Evolutionary conservation across 192 early-diverging fungal species (phyloP), one percentile per base, ranked within the genome.

Genomic region (Backusella westeae): DNA sequence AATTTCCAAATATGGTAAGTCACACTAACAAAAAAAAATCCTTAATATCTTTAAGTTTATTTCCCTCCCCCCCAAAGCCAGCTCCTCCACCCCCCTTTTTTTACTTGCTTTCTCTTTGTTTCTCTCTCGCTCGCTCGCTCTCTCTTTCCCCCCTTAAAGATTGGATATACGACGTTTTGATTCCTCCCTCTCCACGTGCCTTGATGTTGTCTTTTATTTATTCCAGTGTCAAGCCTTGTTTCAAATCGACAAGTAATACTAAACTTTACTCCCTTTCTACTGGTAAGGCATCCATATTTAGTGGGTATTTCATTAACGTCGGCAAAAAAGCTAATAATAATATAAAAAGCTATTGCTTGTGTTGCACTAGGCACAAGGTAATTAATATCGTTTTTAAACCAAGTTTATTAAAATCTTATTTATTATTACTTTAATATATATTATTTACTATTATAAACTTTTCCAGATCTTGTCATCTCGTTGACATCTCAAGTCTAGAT

Each of bases 321-420:
- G 53, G 53, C 17, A 69, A 34, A 69, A 19, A 17, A 34, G 12
- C 32, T 56, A 34, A 53, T 73, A 19, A 73, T 73, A 56, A 53
- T 7, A 26, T 41, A 38, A 53, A 29, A 65, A 79, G 78, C 68
- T 74, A 63, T 80, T 53, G 67, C 73, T 38, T 65, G 74, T 56
- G 78, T 76, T 68, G 70, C 70, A 32, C n/a, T 67, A 5, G 74
- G 69, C 15, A 63, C 75, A 70, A 65, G 78, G 78, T 79, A 80
- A 52, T 34, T 29, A 38, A 63, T n/a, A 56, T 19, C n/a, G 2
- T 41, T 23, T 29, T 42, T 42, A 35, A 65, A 19, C 34, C 36
- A 66, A 26, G 34, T 29, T 67, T 29, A 41, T 34, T 49, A 32
- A 34, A 72, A 39, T 67, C 0, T 21, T 74, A 42, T 35, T 42